Evolutionary conservation across 1,284 basidiomycete species (phyloP), one percentile per base, ranked within the genome.

Genomic region (Cutaneotrichosporon sp.): DNA sequence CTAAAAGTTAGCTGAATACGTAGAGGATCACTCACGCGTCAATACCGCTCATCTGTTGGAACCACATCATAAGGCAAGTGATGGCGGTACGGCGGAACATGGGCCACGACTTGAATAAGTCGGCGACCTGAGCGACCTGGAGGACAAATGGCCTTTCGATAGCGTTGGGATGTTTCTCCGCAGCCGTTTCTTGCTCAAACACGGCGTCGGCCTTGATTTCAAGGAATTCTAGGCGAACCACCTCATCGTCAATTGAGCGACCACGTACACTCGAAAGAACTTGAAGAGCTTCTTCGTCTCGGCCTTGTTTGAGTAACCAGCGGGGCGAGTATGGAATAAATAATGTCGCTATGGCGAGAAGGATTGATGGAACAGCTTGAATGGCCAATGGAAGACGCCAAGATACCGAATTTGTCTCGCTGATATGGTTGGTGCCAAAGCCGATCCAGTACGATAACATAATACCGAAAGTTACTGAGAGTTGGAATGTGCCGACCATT

Each of bases 311-410:
- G 16, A 69, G 55, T 47, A 88, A 81, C 84, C 85, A 87, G 13
- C 88, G 83, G 8, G 87, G 87, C 14, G 81, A 83, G 72, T 83
- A 84, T 13, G 83, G 83, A 38, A 85, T 77, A 65, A 84, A 81
- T 58, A 69, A 60, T 26, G 74, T 69, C 30, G 77, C 76, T 42
- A 82, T 64, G 31, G 86, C 67, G 22, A 79, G 73, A 31, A 73
- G 51, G 34, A 76, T 32, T 40, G 70, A 76, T 13, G 90, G 90
- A 3, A 88, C 84, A 61, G 91, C 83, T 73, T 92, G 90, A 26
- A 92, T 83, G 7, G 84, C 89, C 10, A 92, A 81, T 2, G 90
- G 89, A 58, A 92, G 81, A 63, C 89, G 84, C 90, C 90, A 92
- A 3, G 90, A 86, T 31, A 89, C 87, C 67, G 88, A 67, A 60